Conservation (phyloP, 805 yeast species). For the Cyberlindnera maritima region DNA sequence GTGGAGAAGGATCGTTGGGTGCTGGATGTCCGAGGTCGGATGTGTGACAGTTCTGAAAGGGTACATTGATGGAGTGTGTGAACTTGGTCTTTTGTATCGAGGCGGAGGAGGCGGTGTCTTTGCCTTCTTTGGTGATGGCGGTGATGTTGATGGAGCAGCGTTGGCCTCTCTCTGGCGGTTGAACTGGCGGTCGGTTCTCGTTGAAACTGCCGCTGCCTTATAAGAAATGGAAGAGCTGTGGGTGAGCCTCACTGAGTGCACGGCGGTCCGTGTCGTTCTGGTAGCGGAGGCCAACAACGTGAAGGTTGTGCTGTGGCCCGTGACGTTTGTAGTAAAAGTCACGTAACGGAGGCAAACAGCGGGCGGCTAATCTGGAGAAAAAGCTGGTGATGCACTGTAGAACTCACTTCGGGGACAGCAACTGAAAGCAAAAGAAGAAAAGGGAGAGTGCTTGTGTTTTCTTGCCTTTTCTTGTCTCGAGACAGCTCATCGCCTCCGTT, state of each 20-base stretch:
- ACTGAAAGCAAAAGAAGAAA: too few species aligned
- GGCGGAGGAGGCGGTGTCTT: not conserved
- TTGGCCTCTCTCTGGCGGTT: not conserved
- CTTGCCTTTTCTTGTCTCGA: not conserved
- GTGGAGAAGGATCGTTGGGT: conserved; percentile 52
- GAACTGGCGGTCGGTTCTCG: not conserved
- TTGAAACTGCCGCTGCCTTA: not conserved
- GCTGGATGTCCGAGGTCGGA: conserved; percentile 57
- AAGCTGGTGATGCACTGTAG: too few species aligned
- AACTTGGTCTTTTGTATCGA: not conserved
- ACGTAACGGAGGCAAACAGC: not conserved
- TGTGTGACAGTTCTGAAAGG: conserved; percentile 53
- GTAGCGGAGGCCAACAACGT: conserved; percentile 4
- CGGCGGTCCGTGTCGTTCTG: conserved; percentile 14
- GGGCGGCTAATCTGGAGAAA: not conserved
- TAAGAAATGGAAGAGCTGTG: conserved; percentile 1
- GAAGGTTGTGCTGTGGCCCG: conserved; percentile 2
- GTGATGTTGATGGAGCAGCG: not conserved
- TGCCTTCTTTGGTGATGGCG: not conserved
- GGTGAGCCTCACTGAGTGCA: conserved; percentile 11
- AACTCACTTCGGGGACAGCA: not conserved
- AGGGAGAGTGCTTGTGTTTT: too few species aligned
- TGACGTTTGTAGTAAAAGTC: not conserved
- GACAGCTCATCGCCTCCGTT: not conserved
- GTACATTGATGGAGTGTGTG: conserved; percentile 37